Evolutionary conservation across 331 rosid genomes (phyloP).

Genomic region (Malus hybrid): DNA sequence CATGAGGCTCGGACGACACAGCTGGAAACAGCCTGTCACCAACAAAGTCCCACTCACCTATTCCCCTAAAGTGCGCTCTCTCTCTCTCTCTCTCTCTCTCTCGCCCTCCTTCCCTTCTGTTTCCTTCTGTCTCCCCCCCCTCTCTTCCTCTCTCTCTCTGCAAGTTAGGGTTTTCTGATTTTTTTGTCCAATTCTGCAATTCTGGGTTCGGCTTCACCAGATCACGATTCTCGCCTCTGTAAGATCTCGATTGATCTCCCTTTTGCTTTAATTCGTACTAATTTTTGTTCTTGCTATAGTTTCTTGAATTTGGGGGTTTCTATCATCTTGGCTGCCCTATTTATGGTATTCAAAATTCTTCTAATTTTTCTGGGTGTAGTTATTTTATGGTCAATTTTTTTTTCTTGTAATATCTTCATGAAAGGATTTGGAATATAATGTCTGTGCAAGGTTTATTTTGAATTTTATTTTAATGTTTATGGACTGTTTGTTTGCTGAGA

Average conservation of each 20-base stretch:
- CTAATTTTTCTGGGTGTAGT: background rate
- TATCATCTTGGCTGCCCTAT: too few relatives aligned
- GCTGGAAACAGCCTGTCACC: constrained; percentile 99
- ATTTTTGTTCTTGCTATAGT: background rate
- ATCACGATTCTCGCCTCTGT: constrained; percentile 58
- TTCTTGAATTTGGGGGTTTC: constrained; percentile 1
- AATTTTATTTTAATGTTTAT: background rate
- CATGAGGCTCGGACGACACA: constrained; percentile 62
- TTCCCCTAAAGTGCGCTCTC: constrained; percentile 47
- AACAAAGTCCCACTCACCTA: constrained; percentile 99
- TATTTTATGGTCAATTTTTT: background rate
- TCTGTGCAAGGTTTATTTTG: background rate
- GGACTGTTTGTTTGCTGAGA: background rate
- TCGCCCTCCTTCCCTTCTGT: background rate
- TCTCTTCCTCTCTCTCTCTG: background rate
- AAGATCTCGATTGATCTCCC: constrained; percentile 31
- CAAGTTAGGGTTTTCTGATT: constrained; percentile 58
- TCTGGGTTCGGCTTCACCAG: constrained; percentile 20
- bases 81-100: background rate
- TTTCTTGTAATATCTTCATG: background rate
- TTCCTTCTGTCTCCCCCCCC: background rate
- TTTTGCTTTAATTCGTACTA: background rate
- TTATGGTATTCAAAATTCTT: background rate
- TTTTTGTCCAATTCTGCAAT: constrained; percentile 1
- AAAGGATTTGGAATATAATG: background rate